Evolutionary conservation across 2,329 filamentous ascomycete species (phyloP).

Genomic region (Ceratocystis ficicola): DNA sequence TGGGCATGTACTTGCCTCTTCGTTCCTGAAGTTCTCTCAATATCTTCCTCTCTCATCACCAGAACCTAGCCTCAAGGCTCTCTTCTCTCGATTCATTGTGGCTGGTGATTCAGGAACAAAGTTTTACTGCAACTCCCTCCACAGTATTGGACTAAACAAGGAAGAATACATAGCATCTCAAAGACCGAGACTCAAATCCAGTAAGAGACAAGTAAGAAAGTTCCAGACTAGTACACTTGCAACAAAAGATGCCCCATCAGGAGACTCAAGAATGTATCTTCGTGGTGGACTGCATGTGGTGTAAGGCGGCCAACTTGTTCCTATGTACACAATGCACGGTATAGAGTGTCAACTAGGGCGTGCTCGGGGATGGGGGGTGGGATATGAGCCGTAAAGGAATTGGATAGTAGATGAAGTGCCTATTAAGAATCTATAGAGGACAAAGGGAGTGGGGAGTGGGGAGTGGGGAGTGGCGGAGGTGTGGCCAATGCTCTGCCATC

Average conservation of each 20-base stretch:
- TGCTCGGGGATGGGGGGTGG: not conserved
- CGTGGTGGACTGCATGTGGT: not conserved
- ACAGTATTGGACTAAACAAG: not conserved
- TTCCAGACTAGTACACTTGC: not conserved
- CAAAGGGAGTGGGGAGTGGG: too few relatives aligned
- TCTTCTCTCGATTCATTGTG: not conserved
- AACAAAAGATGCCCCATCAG: not conserved
- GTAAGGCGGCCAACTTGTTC: not conserved
- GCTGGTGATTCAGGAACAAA: not conserved
- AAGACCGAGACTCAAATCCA: not conserved
- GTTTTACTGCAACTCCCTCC: not conserved
- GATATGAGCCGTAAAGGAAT: not conserved
- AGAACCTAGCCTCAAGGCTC: not conserved
- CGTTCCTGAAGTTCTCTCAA: not conserved
- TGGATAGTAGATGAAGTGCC: too few relatives aligned
- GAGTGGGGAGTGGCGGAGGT: too few relatives aligned
- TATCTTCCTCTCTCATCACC: not conserved
- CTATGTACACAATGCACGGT: not conserved
- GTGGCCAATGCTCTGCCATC: not conserved
- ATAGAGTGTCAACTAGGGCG: not conserved
- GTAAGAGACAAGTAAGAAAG: not conserved
- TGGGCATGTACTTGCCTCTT: not conserved
- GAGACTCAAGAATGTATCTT: not conserved
- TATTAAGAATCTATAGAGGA: too few relatives aligned
- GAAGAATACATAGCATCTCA: not conserved